Base-by-base conservation (phyloP, 2,329 filamentous ascomycete genomes). In the Akanthomyces uredinophilus region DNA sequence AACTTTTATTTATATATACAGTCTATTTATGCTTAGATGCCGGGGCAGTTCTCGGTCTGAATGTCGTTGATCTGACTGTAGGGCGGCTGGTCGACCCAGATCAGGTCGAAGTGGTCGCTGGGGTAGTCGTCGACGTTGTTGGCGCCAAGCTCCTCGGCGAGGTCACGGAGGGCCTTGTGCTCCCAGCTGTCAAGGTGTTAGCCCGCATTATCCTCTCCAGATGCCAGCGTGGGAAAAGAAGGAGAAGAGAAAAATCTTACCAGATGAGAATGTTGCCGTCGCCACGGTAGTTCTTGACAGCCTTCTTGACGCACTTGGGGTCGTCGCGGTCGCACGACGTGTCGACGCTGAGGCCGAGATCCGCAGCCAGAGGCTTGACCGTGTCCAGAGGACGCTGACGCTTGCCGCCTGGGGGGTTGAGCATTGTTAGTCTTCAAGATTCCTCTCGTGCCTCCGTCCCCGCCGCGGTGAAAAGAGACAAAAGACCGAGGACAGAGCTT, bases 241-340 rank as follows among this genome's bases (percentile, higher is more conserved):
- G n/a, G n/a, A n/a, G n/a, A n/a, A n/a, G n/a, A n/a, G n/a, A n/a
- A n/a, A n/a, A n/a, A n/a, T n/a, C 73, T 58, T 66, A 78, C 77
- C 77, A 86, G 63, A 87, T 82, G 50, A 88, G 70, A 52, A 88
- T 81, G 65, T 87, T 87, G 1, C 82, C 83, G 0, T 69, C 62
- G 0, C 81, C 81, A 0, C 67, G 61, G 64, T 84, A 85, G 6
- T 66, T 65, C 1, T 81, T 66, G 1, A 87, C 78, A 0, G 75
- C 75, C 5, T 83, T 70, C 24, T 75, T 74, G 20, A 87, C 85
- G 63, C 85, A 87, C 6, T 78, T 71, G 6, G 75, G 65, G 64
- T 87, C 82, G 63, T 85, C 81, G 16, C 83, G 79, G 61, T 81
- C 78, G 67, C 84, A 87, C 1, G 79, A 81, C 0, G 72, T 79